Evolutionary conservation across 2,329 filamentous ascomycete species (phyloP), one percentile per base, ranked within the genome.

Genomic region (Phialophora verrucosa): DNA sequence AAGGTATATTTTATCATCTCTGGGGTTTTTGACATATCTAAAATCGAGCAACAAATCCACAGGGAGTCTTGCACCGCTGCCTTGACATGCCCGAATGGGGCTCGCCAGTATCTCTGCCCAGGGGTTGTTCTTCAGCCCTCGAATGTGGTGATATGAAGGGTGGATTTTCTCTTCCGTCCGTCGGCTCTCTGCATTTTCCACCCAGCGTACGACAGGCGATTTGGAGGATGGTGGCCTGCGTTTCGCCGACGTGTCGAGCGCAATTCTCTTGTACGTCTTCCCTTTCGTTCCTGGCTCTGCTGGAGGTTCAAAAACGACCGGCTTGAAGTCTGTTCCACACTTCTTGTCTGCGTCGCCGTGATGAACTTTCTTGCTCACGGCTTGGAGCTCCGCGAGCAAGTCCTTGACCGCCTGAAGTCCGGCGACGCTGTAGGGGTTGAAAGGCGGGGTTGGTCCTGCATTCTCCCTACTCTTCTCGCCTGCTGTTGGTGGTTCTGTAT

Each of bases 101-200:
- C 55, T 59, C 23, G 69, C 69, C 11, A 73, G 63, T n/a, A 71
- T 71, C 49, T 64, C 61, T 20, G 71, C 71, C 69, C 69, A 73
- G 5, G 67, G 65, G 55, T 73, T 71, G 29, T 71, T 65, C 38
- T 59, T 59, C 31, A 72, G 54, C n/a, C 50, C 42, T 59, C 62
- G 63, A 49, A 64, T 50, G 47, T 68, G 65, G 55, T 64, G 61
- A 20, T 63, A 31, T 3, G 64, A 67, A 8, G 69, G 63, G 32
- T 51, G 54, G 25, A 61, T 57, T 64, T 69, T 68, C 32, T 56
- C 35, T 32, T 51, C 51, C 25, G 38, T 35, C 27, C 49, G 31
- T 56, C 57, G 57, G 23, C 57, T 64, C 25, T 32, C 20, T 20
- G 35, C 31, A n/a, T 59, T 49, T 29, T 59, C 59, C n/a, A 64